phyloP scores from a whole-genome alignment of 164 flowering plant genomes.

The Magnolia sinica region DNA sequence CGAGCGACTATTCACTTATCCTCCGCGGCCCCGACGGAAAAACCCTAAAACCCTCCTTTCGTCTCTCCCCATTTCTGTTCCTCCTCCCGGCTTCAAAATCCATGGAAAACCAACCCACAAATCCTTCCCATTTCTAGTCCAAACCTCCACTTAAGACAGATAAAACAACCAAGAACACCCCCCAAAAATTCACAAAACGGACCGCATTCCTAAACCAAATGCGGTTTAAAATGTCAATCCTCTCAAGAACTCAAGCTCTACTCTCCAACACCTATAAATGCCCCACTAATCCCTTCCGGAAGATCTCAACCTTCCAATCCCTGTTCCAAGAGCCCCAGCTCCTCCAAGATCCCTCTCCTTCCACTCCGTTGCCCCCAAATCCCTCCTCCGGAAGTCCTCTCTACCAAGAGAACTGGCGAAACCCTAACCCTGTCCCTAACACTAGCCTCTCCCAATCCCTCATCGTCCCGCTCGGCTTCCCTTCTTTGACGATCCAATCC shows the following conservation, averaged over 20 bases:
- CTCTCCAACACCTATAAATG: conserved; percentile 27
- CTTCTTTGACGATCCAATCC: conserved; percentile 29
- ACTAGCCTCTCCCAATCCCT: conserved; percentile 28
- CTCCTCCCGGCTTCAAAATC: not conserved
- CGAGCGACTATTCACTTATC: no score
- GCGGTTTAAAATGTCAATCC: conserved; percentile 43
- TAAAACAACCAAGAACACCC: not conserved
- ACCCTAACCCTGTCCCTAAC: conserved; percentile 22
- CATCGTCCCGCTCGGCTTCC: conserved; percentile 31
- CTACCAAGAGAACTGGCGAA: conserved; percentile 74
- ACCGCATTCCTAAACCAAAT: conserved; percentile 5
- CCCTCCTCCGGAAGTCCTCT: conserved; percentile 80
- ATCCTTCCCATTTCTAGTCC: not conserved
- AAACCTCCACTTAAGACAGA: not conserved
- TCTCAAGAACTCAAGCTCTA: conserved; percentile 22
- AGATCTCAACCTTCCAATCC: conserved; percentile 49
- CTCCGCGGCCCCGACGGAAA: not conserved
- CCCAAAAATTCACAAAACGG: not conserved
- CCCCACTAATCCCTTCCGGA: conserved; percentile 23
- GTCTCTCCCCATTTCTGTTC: not conserved
- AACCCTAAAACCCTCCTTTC: not conserved
- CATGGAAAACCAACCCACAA: not conserved
- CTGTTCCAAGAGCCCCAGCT: conserved; percentile 70
- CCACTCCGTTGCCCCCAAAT: conserved; percentile 73
- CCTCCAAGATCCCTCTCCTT: conserved; percentile 31